A percentile compares a stretch with the other conserved stretches of the same genome.
phyloP scores from a whole-genome alignment of 140 eudicot species.

The Ambrosia hybrid region DNA sequence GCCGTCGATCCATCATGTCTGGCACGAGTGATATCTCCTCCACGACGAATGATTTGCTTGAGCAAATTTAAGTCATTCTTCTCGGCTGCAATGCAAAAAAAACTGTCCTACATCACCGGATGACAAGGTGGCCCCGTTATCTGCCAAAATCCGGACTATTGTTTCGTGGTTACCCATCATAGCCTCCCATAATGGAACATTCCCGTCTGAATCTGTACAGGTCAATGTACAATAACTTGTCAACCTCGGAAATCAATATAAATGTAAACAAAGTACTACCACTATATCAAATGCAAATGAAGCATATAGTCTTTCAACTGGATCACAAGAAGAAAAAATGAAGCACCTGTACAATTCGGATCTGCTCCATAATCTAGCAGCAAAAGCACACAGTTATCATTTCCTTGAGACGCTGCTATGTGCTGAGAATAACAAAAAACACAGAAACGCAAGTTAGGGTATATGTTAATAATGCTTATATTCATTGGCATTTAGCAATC shows the following conservation, averaged over 20 bases:
- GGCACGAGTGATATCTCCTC: slow-evolving; percentile 66
- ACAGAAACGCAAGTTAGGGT: neutral
- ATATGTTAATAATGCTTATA: neutral
- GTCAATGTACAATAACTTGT: too few species aligned
- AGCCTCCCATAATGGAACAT: slow-evolving; percentile 93
- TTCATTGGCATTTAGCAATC: neutral
- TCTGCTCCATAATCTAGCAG: slow-evolving; percentile 90
- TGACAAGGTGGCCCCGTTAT: slow-evolving; percentile 62
- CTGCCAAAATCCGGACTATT: slow-evolving; percentile 43
- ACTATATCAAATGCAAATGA: neutral
- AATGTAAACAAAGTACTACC: neutral
- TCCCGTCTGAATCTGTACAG: slow-evolving; percentile 77
- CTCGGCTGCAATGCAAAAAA: slow-evolving; percentile 65
- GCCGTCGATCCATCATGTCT: slow-evolving; percentile 65
- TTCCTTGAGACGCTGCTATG: slow-evolving; percentile 90
- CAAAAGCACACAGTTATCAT: slow-evolving; percentile 75
- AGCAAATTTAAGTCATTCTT: slow-evolving; percentile 61
- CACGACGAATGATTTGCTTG: slow-evolving; percentile 44
- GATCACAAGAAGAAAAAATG: slow-evolving; percentile 1
- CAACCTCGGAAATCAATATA: neutral
- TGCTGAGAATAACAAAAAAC: slow-evolving; percentile 50
- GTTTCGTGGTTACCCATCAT: slow-evolving; percentile 57
- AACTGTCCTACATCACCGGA: slow-evolving; percentile 66
- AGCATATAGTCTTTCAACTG: neutral
- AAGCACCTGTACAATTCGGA: slow-evolving; percentile 67